phyloP scores from a whole-genome alignment of 2,329 filamentous ascomycete genomes.

The Apiospora rasikravindrae region DNA sequence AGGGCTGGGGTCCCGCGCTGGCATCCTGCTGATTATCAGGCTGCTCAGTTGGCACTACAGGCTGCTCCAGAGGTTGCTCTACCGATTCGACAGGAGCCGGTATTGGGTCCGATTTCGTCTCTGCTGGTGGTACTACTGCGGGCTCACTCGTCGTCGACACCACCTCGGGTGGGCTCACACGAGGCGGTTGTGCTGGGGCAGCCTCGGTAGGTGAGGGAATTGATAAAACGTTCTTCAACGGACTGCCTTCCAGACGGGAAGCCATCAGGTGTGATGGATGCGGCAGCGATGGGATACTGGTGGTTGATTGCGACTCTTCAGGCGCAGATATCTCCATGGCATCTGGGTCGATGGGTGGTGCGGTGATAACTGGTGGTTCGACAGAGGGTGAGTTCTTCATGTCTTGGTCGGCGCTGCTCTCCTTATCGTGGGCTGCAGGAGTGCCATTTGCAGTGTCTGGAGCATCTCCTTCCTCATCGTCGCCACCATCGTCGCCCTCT shows the following conservation, averaged over 20 bases:
- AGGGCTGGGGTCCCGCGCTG: not conserved
- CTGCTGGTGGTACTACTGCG: constrained; percentile 17
- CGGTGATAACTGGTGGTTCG: constrained; percentile 29
- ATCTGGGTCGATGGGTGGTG: constrained; percentile 29
- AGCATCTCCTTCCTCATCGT: constrained; percentile 49
- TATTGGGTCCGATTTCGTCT: constrained; percentile 23
- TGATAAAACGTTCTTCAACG: constrained; percentile 55
- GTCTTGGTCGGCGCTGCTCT: constrained; percentile 36
- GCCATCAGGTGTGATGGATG: constrained; percentile 32
- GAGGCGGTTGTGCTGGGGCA: constrained; percentile 29
- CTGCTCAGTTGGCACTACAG: constrained; percentile 8
- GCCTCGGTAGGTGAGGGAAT: constrained; percentile 51
- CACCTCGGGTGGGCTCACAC: constrained; percentile 21
- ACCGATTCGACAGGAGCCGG: constrained; percentile 19
- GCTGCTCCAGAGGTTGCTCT: constrained; percentile 3
- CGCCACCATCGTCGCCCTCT: constrained; percentile 51
- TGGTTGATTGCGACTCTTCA: constrained; percentile 33
- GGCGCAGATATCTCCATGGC: constrained; percentile 28
- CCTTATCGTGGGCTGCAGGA: constrained; percentile 35
- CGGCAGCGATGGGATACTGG: constrained; percentile 38
- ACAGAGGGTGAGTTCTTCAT: constrained; percentile 40
- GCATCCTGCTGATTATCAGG: constrained; percentile 1
- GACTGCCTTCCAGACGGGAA: constrained; percentile 54
- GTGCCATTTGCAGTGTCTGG: constrained; percentile 53
- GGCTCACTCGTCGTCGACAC: constrained; percentile 22